Evolutionary conservation across 2,329 filamentous ascomycete species (phyloP).

Genomic region (Aspergillus japonicus): DNA sequence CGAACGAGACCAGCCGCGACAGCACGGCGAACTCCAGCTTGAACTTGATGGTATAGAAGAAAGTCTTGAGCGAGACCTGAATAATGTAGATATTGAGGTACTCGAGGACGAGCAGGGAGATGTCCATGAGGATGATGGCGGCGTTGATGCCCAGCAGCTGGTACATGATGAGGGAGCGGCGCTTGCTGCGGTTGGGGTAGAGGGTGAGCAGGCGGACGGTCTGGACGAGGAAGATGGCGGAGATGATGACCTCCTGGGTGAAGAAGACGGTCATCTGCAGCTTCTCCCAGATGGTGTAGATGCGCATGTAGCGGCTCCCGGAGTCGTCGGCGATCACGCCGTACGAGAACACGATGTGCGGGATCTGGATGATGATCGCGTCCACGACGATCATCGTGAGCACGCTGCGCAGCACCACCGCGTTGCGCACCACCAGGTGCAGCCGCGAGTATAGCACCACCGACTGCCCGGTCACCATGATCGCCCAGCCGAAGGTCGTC

Average conservation of each 20-base stretch:
- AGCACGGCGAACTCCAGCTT: conserved; percentile 46
- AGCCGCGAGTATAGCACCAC: conserved; percentile 62
- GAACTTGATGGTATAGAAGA: conserved; percentile 49
- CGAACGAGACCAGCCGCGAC: conserved; percentile 4
- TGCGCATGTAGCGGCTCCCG: conserved; percentile 18
- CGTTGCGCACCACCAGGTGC: conserved; percentile 55
- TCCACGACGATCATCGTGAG: conserved; percentile 59
- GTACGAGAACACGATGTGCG: conserved; percentile 55
- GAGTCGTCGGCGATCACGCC: conserved; percentile 28
- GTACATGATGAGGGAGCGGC: conserved; percentile 43
- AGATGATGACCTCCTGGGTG: conserved; percentile 45
- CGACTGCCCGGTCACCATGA: conserved; percentile 61
- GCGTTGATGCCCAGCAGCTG: conserved; percentile 50
- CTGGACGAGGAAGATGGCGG: conserved; percentile 52
- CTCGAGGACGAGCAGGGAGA: conserved; percentile 42
- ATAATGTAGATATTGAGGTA: conserved; percentile 43
- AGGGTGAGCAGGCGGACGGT: conserved; percentile 46
- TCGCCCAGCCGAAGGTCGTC: conserved; percentile 53
- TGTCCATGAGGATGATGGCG: conserved; percentile 46
- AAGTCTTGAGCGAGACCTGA: conserved; percentile 46
- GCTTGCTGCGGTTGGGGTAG: conserved; percentile 30
- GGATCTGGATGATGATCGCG: conserved; percentile 51
- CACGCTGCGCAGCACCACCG: conserved; percentile 47
- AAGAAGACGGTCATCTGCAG: conserved; percentile 43
- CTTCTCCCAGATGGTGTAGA: conserved; percentile 44